These are phyloP conservation scores for Mortierella claussenii DNA, from an alignment of 192 early-diverging fungal genomes.

Conservation along the genomic window DNA sequence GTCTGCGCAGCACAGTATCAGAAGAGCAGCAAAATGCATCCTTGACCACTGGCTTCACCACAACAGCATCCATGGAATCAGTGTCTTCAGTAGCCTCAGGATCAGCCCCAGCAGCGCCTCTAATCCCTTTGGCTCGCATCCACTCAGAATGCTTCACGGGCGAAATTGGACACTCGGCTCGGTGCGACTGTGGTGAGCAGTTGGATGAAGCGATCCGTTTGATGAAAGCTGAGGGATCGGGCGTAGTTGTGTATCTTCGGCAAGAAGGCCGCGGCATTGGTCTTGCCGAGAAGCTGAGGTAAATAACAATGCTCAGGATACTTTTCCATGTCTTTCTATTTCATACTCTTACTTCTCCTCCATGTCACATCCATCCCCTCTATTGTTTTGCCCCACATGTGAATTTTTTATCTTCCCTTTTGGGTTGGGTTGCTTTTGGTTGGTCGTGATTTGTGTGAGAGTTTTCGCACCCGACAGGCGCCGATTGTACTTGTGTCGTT, in stretches of 20 bases:
- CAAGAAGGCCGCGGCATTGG: slow-evolving; percentile 98
- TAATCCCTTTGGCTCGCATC: slow-evolving; percentile 84
- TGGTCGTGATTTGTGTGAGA: too few relatives aligned
- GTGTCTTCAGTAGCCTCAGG: neutral
- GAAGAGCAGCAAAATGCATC: slow-evolving; percentile 12
- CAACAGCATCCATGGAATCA: neutral
- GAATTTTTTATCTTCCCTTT: neutral
- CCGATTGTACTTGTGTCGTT: neutral
- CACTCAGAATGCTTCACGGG: slow-evolving; percentile 99
- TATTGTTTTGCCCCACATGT: slow-evolving; percentile 1
- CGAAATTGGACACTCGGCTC: slow-evolving; percentile 88
- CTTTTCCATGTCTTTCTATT: too few relatives aligned
- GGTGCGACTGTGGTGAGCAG: slow-evolving; percentile 97
- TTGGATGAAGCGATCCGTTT: slow-evolving; percentile 90
- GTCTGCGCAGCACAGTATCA: slow-evolving; percentile 37
- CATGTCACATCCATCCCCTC: too few relatives aligned
- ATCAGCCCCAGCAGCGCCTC: too few relatives aligned
- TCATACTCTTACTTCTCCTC: too few relatives aligned
- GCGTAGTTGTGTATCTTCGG: slow-evolving; percentile 95
- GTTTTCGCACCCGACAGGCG: neutral
- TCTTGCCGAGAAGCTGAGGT: slow-evolving; percentile 91
- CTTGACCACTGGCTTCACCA: neutral
- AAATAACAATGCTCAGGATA: slow-evolving; percentile 5
- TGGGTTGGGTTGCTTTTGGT: neutral
- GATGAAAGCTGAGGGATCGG: slow-evolving; percentile 85